phyloP scores from a whole-genome alignment of 345 rosid genomes.

The Lepidium africanum region DNA sequence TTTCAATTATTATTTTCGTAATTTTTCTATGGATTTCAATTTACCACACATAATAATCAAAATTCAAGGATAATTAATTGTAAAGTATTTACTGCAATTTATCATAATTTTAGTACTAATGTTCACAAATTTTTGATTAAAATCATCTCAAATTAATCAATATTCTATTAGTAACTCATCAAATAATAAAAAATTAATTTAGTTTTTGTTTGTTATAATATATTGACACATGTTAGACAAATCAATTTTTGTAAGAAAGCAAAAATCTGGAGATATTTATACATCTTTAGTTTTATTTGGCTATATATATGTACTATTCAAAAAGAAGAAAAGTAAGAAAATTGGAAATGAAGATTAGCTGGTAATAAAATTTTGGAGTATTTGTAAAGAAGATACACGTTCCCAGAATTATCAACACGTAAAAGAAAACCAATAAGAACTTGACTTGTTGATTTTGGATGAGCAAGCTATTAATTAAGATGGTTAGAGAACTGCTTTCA shows the following conservation, averaged over 20 bases:
- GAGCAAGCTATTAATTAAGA: constrained; percentile 17
- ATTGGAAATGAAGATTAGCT: constrained; percentile 1
- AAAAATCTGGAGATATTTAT: neutral
- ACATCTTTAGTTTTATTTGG: neutral
- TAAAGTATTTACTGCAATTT: too few species aligned
- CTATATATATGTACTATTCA: neutral
- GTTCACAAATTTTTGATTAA: neutral
- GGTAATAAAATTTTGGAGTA: constrained; percentile 2
- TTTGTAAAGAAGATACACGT: neutral
- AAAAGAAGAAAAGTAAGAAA: neutral
- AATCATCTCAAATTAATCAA: neutral
- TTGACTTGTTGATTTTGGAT: constrained; percentile 26
- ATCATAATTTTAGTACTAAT: neutral
- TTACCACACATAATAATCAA: neutral
- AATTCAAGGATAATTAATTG: too few species aligned
- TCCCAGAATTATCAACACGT: constrained; percentile 5
- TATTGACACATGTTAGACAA: neutral
- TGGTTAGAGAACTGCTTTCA: neutral
- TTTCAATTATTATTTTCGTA: neutral
- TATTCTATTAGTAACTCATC: neutral
- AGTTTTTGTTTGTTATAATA: neutral
- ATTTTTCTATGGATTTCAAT: neutral
- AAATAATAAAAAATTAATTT: neutral
- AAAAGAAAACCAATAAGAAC: constrained; percentile 7
- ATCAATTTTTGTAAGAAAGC: neutral